A percentile compares a stretch with the other conserved stretches of the same genome.
These are phyloP conservation scores for Volutella citrinella DNA, from an alignment of 2,329 filamentous ascomycete genomes.

Conservation along the genomic window DNA sequence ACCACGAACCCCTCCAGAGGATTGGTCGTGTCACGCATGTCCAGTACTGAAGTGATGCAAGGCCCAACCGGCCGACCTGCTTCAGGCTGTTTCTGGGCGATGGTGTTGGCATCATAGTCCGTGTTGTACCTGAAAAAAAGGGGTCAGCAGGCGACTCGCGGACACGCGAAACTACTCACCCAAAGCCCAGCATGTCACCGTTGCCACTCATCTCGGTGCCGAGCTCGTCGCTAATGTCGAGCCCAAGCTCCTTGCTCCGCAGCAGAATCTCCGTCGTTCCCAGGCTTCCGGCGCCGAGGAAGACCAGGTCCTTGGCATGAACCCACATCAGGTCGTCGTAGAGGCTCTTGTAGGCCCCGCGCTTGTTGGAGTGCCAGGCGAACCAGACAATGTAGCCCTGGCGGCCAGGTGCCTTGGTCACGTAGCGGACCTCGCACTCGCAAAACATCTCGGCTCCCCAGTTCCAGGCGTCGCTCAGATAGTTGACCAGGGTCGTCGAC, in stretches of 20 bases:
- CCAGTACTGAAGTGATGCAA: slow-evolving; percentile 61
- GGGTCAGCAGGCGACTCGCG: background rate
- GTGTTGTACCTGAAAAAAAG: slow-evolving; percentile 52
- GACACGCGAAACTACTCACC: slow-evolving; percentile 31
- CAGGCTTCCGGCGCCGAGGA: slow-evolving; percentile 63
- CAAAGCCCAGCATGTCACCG: slow-evolving; percentile 64
- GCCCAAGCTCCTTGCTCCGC: slow-evolving; percentile 55
- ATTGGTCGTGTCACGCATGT: slow-evolving; percentile 52
- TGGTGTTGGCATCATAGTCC: slow-evolving; percentile 52
- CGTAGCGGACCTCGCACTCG: slow-evolving; percentile 62
- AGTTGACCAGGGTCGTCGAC: slow-evolving; percentile 63
- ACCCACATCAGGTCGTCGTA: slow-evolving; percentile 66
- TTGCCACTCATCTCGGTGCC: slow-evolving; percentile 64
- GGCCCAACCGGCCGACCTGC: slow-evolving; percentile 55
- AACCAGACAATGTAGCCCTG: slow-evolving; percentile 64
- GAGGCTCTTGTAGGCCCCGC: slow-evolving; percentile 52
- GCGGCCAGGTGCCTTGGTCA: slow-evolving; percentile 48
- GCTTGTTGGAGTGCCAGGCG: slow-evolving; percentile 59
- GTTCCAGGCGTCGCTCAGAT: slow-evolving; percentile 68
- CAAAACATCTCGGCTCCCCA: slow-evolving; percentile 72
- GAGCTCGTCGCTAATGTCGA: slow-evolving; percentile 54
- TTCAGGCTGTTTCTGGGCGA: slow-evolving; percentile 49
- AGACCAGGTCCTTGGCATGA: slow-evolving; percentile 61
- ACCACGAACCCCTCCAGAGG: slow-evolving; percentile 61
- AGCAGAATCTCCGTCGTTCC: slow-evolving; percentile 66